Base-by-base conservation (phyloP, 2,329 filamentous ascomycete genomes). In the Colletotrichum filicis region DNA sequence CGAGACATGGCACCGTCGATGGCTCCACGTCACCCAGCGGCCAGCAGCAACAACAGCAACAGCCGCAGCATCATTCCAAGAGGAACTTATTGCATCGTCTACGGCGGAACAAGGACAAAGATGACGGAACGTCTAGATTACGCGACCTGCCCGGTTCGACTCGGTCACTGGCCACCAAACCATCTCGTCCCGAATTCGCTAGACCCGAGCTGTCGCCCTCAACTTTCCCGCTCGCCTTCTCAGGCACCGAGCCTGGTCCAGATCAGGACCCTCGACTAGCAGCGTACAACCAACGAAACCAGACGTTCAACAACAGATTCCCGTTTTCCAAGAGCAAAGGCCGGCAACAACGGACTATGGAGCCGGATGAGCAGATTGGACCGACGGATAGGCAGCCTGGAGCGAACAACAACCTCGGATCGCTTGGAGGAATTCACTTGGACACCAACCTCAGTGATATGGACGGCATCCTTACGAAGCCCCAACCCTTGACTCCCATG, bases 371-470 rank as follows among this genome's bases (percentile, higher is more conserved):
- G 79, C 86, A 85, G 26, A 90, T 89, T 74, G 89, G 89, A 3
- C 89, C 88, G 0, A 91, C 88, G 8, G 90, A 92, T 72, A 89
- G 87, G 77, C 78, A 82, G 24, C 78, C 79, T 60, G 85, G 68
- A n/a, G 69, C 57, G 5, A 30, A 30, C 6, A 89, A 89, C 55
- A 89, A 89, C 14, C 82, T 95, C 58, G 42, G 42, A 49, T 22
- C 19, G 19, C 42, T 49, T 49, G 42, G 42, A 22, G 42, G 42
- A 22, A 97, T 93, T 83, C 90, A 90, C 78, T 89, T 98, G 30
- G 96, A 98, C 81, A 97, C 94, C 2, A 93, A 98, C 80, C 88
- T 98, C 60, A 91, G 91, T 69, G 91, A 98, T 77, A 97, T 99
- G 94, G 93, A 95, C 78, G 97, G 95, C 26, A 98, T 98, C 75